phyloP scores from a whole-genome alignment of 805 yeast genomes.

The Lipomyces spencermartinsiae region DNA sequence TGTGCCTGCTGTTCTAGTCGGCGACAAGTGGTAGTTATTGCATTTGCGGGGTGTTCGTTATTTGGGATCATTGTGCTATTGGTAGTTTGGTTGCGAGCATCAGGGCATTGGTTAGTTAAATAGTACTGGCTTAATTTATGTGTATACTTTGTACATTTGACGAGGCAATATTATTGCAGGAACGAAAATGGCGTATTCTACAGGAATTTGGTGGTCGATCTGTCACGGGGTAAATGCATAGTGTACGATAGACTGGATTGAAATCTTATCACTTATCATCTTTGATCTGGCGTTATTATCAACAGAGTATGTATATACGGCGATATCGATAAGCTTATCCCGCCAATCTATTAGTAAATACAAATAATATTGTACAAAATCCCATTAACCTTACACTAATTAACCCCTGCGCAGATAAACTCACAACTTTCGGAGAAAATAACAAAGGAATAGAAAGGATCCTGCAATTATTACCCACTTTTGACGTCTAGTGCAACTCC shows the following conservation, averaged over 20 bases:
- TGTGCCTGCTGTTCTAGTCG: conserved; percentile 35
- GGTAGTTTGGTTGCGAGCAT: background rate
- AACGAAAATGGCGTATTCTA: background rate
- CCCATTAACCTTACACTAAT: background rate
- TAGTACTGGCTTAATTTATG: background rate
- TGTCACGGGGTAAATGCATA: too few relatives aligned
- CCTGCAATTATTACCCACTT: background rate
- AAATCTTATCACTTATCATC: too few relatives aligned
- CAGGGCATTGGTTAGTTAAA: background rate
- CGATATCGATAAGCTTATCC: background rate
- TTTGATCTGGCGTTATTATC: background rate
- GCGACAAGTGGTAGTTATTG: conserved; percentile 32
- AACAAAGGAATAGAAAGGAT: background rate
- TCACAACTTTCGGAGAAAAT: background rate
- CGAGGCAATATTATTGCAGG: background rate
- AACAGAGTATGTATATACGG: background rate
- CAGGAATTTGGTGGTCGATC: too few relatives aligned
- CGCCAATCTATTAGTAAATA: background rate
- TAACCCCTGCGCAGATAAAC: background rate
- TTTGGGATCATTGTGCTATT: background rate
- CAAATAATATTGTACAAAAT: background rate
- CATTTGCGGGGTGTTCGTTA: background rate
- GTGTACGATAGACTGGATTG: too few relatives aligned
- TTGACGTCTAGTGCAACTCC: conserved; percentile 1
- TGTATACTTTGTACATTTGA: background rate